phyloP scores from a whole-genome alignment of 2,329 filamentous ascomycete species.

The Boeremia exigua region DNA sequence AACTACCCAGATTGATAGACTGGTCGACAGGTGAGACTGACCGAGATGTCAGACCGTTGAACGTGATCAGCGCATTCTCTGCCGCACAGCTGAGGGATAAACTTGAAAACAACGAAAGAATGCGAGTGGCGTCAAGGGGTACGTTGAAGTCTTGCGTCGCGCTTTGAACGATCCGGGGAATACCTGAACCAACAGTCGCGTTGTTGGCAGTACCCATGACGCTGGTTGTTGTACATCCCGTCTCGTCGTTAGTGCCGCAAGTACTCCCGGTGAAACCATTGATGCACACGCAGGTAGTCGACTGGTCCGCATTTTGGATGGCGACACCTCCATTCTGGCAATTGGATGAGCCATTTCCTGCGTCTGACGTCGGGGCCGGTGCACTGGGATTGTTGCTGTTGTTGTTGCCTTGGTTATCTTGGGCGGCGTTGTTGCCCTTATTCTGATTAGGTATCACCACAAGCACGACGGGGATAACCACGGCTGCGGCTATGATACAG shows the following conservation, averaged over 20 bases:
- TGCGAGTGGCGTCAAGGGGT: constrained; percentile 70
- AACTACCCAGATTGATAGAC: constrained; percentile 27
- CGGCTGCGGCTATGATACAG: constrained; percentile 76
- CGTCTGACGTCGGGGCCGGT: constrained; percentile 28
- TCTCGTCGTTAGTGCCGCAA: constrained; percentile 59
- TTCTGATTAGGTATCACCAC: constrained; percentile 63
- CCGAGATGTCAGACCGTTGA: constrained; percentile 61
- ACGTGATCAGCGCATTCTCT: constrained; percentile 88
- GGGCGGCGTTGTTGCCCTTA: constrained; percentile 27
- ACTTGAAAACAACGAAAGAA: constrained; percentile 78
- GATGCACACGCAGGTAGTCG: constrained; percentile 86
- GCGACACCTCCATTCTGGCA: constrained; percentile 85
- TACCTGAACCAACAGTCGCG: constrained; percentile 79
- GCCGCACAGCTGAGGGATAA: constrained; percentile 79
- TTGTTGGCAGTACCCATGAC: constrained; percentile 50
- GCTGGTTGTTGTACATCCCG: constrained; percentile 61
- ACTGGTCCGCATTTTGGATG: constrained; percentile 65
- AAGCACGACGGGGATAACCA: constrained; percentile 77
- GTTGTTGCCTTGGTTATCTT: constrained; percentile 28
- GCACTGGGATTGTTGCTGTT: constrained; percentile 16
- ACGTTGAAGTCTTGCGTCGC: constrained; percentile 75
- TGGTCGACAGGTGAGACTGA: constrained; percentile 24
- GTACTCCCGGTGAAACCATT: constrained; percentile 79
- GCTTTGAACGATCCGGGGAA: constrained; percentile 74
- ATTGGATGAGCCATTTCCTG: constrained; percentile 49